Evolutionary conservation across 2,329 filamentous ascomycete genomes (phyloP), one percentile per base, ranked within the genome.

Genomic region (Colletotrichum somersetense): DNA sequence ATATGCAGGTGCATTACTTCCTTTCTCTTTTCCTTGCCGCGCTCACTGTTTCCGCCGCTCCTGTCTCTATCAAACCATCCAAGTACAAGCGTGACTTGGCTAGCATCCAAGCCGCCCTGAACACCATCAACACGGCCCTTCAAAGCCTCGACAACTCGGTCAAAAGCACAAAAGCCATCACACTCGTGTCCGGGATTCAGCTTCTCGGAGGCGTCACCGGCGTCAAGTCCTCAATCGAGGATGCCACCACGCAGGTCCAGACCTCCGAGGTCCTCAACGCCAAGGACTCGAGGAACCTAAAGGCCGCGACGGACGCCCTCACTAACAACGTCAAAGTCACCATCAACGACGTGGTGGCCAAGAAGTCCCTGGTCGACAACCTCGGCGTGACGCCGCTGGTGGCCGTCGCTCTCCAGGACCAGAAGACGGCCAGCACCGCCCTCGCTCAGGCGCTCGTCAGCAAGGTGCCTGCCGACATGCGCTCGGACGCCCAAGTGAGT

Each of bases 321-420:
- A 72, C 69, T 8, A 72, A 72, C 26, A 72, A 72, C 55, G 69
- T 72, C 23, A 69, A 69, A 16, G 69, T 72, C 23, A 72, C 69
- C 18, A 69, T 72, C 59, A 72, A 69, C 23, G 69, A 72, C 11
- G 55, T 72, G 23, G 55, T 72, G 2, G 66, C 66, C 12, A 72
- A 72, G 59, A 72, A 72, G 33, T 10, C 46, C 1, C 66, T 72
- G 3, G 69, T 72, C 40, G 66, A 72, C 48, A 64, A 59, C 12
- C 23, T 72, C 38, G 66, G 69, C 40, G 69, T 48, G n/a, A 72
- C 69, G 38, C 66, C 69, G 16, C 66, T 72, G 26, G 69, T 72
- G n/a, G 69, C 69, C 48, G 59, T 69, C n/a, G 69, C 59, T 6
- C 69, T 72, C 33, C 66, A 72, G 61, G 66, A 69, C 16, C 69